Evolutionary conservation across 2,329 filamentous ascomycete species (phyloP), one percentile per base, ranked within the genome.

Genomic region (Amauroascus verrucosus): DNA sequence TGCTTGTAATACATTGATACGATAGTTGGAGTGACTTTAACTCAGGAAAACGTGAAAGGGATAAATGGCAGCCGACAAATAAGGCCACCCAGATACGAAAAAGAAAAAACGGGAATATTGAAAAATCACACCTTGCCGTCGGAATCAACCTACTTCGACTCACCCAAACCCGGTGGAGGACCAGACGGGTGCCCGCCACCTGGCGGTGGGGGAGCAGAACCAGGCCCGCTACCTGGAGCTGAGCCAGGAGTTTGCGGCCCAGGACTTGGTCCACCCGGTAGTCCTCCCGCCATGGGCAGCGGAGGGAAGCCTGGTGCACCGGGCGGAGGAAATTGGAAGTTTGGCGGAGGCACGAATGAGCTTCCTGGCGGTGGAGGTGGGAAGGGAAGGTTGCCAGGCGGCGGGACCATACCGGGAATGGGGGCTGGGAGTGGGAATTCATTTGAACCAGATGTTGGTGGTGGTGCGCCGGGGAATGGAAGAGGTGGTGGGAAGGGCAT

Each of bases 401-500:
- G 50, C 40, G 50, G 50, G 7, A 52, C 40, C 50, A 52, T 52
- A 28, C 50, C 50, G 8, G 50, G 50, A 18, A 37, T 43, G n/a
- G 24, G 26, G 24, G 22, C 13, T 14, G 50, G 50, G 11, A 24
- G 40, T 38, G 50, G 50, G 20, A 52, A 38, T 1, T 52, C 50
- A 30, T 41, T 41, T 26, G 50, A 11, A 22, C 26, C 28, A 24
- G 32, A 26, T 18, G 26, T 64, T 37, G 65, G 65, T 46, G 45
- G 43, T 32, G 71, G 71, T 64, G 70, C 65, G 57, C 68, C 67
- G 45, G 35, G 60, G 58, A 71, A 73, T 6, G 77, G 76, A 3
- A n/a, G n/a, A n/a, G n/a, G n/a, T n/a, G 77, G 77, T 57, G 81
- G 77, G 38, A 72, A 77, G 47, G 68, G 65, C 64, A 75, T 72